Evolutionary conservation across 2,329 filamentous ascomycete species (phyloP).

Genomic region (Hymenoscyphus fructigenus): DNA sequence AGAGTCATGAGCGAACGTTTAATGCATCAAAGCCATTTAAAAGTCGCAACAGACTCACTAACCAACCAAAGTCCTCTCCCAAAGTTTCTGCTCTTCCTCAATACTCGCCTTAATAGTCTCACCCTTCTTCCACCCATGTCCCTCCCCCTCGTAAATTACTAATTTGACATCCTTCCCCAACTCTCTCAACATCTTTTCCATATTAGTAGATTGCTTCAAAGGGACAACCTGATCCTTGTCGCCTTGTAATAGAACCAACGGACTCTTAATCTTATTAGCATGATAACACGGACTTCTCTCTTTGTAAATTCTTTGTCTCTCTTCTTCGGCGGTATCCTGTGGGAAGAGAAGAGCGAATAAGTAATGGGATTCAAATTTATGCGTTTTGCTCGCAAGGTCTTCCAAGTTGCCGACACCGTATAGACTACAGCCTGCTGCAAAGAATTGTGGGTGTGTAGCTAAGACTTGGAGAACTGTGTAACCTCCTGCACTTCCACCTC

Average conservation of each 20-base stretch:
- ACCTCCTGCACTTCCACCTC: conserved; percentile 52
- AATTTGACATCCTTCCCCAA: conserved; percentile 47
- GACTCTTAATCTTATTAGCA: conserved; percentile 48
- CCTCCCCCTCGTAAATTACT: conserved; percentile 49
- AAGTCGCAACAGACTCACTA: neutral
- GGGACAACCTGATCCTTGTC: conserved; percentile 57
- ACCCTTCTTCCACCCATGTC: conserved; percentile 48
- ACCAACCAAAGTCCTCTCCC: conserved; percentile 31
- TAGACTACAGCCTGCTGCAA: conserved; percentile 49
- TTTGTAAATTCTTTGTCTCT: conserved; percentile 43
- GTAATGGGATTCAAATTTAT: conserved; percentile 58
- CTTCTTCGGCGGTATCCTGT: conserved; percentile 38
- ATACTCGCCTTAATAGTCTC: conserved; percentile 43
- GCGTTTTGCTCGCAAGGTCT: conserved; percentile 47
- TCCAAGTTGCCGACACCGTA: conserved; percentile 54
- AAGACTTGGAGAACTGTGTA: conserved; percentile 53
- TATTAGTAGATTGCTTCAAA: conserved; percentile 53
- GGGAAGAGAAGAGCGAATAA: conserved; percentile 45
- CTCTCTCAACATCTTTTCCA: conserved; percentile 46
- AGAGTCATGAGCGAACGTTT: no score
- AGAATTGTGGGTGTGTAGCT: conserved; percentile 46
- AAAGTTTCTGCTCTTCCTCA: conserved; percentile 49
- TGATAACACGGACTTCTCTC: conserved; percentile 51
- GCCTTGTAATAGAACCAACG: conserved; percentile 57
- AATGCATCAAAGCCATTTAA: neutral